phyloP scores from a whole-genome alignment of 2,329 filamentous ascomycete species.

The Elsinoe australis region DNA sequence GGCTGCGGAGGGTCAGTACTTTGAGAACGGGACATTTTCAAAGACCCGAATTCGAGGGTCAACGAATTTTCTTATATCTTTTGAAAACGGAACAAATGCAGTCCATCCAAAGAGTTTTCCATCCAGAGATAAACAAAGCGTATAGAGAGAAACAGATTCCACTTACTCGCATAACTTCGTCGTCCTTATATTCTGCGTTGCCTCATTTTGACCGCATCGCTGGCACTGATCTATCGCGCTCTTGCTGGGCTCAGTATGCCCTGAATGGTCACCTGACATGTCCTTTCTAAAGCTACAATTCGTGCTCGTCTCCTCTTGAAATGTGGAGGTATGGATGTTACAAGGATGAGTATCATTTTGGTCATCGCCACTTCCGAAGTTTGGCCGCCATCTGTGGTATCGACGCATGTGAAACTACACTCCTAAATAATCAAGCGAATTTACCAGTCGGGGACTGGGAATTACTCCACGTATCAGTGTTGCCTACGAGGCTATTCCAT shows the following conservation, averaged over 20 bases:
- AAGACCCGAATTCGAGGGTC: not conserved
- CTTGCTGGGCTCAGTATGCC: not conserved
- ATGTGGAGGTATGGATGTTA: no score
- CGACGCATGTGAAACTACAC: no score
- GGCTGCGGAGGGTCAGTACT: slow-evolving; percentile 36
- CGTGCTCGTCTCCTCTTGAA: not conserved
- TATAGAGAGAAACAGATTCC: not conserved
- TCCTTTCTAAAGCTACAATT: not conserved
- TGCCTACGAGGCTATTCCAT: no score
- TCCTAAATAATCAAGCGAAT: not conserved
- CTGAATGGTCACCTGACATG: not conserved
- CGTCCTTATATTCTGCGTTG: slow-evolving; percentile 4
- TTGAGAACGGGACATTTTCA: not conserved
- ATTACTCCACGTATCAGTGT: no score
- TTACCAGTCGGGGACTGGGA: no score
- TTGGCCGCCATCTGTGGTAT: no score
- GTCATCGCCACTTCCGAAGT: not conserved
- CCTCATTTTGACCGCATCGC: not conserved
- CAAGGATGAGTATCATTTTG: no score
- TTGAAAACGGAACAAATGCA: not conserved
- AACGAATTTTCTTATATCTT: no score
- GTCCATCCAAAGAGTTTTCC: not conserved
- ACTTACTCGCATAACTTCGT: slow-evolving; percentile 17
- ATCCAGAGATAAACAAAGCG: not conserved
- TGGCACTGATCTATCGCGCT: slow-evolving; percentile 3